Evolutionary conservation across 305 asterid species (phyloP).

Genomic region (Fraxinus paxiana): DNA sequence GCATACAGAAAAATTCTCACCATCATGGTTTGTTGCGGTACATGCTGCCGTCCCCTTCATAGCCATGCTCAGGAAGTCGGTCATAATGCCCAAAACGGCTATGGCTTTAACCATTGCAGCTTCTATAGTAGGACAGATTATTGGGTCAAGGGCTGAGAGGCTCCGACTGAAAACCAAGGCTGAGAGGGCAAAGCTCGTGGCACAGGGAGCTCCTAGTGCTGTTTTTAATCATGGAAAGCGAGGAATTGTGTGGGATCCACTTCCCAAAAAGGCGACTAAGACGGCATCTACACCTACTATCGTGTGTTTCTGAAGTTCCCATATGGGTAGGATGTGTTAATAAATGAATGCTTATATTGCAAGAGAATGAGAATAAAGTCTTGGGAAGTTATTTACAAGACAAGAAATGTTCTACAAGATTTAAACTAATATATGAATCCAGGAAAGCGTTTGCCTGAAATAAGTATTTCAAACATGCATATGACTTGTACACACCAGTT

Average conservation of each 20-base stretch:
- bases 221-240: conserved; percentile 36
- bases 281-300: conserved; percentile 40
- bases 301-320: conserved; percentile 44
- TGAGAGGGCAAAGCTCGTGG: conserved; percentile 34
- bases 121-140: conserved; percentile 64
- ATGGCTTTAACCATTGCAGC: conserved; percentile 78
- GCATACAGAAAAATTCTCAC: conserved; percentile 59
- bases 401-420: not conserved
- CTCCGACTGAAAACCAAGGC: conserved; percentile 50
- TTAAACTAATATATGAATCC: conserved; percentile 5
- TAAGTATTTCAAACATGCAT: not conserved
- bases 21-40: conserved; percentile 72
- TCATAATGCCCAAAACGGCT: conserved; percentile 77
- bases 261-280: conserved; percentile 30
- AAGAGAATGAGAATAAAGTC: conserved; percentile 12
- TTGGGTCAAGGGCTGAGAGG: conserved; percentile 78
- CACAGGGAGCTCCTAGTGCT: conserved; percentile 18
- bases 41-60: conserved; percentile 86
- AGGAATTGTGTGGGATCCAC: conserved; percentile 34
- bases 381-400: not conserved
- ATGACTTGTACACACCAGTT: not conserved
- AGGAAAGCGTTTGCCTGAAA: not conserved
- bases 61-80: conserved; percentile 83
- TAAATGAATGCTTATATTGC: not conserved
- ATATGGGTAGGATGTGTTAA: not conserved